These are phyloP conservation scores for Linnemannia schmuckeri DNA, from an alignment of 192 early-diverging fungal genomes.

Conservation along the genomic window DNA sequence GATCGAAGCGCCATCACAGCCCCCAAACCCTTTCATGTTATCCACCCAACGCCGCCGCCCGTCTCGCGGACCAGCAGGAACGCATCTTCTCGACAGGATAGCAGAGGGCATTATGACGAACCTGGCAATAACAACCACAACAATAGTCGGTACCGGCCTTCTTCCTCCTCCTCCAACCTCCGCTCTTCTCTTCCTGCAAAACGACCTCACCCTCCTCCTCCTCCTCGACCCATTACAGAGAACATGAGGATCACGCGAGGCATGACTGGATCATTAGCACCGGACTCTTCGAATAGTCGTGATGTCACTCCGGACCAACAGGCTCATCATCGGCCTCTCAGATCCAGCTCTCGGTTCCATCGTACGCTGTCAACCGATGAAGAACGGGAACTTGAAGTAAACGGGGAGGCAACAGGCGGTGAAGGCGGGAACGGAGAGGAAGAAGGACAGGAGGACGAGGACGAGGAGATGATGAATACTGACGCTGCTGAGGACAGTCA, in stretches of 20 bases:
- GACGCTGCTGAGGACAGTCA: not conserved
- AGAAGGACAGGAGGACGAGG: conserved; percentile 8
- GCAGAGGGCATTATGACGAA: conserved; percentile 19
- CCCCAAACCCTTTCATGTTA: conserved; percentile 35
- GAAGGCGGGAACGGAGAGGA: conserved; percentile 19
- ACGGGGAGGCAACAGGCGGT: not conserved
- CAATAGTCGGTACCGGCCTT: not conserved
- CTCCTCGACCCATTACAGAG: conserved; percentile 26
- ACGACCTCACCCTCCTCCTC: not conserved
- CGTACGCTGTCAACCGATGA: conserved; percentile 19
- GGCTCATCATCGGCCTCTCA: conserved; percentile 10
- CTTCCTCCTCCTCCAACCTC: not conserved
- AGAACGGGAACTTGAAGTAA: conserved; percentile 18
- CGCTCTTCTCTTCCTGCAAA: conserved; percentile 19
- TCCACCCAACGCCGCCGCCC: conserved; percentile 9
- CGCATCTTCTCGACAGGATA: conserved; percentile 4
- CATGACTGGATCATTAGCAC: conserved; percentile 37
- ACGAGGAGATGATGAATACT: conserved; percentile 5
- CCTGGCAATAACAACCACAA: conserved; percentile 13
- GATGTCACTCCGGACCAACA: conserved; percentile 34
- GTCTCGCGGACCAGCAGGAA: not conserved
- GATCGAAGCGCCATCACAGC: conserved; percentile 43
- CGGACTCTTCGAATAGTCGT: conserved; percentile 43
- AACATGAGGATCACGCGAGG: conserved; percentile 57
- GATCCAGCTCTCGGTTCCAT: conserved; percentile 14